phyloP scores from a whole-genome alignment of 2,329 filamentous ascomycete genomes.

The Fusarium incarnatum region DNA sequence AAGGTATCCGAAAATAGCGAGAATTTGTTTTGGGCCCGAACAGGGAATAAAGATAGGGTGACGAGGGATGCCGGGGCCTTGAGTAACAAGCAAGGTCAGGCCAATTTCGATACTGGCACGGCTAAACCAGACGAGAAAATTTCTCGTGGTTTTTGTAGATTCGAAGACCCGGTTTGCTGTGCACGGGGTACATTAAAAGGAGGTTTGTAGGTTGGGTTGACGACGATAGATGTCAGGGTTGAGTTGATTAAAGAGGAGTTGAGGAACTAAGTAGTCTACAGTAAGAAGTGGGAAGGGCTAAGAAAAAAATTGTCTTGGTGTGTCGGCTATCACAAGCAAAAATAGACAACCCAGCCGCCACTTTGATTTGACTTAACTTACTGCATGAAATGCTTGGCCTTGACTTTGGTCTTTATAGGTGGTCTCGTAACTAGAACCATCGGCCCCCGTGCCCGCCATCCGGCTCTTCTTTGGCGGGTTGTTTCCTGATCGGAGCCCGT shows the following conservation, averaged over 20 bases:
- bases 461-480: slow-evolving; percentile 10
- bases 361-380: slow-evolving; percentile 22
- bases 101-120: slow-evolving; percentile 38
- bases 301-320: slow-evolving; percentile 41
- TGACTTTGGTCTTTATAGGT: neutral
- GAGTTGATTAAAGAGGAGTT: slow-evolving; percentile 41
- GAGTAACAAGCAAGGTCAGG: slow-evolving; percentile 25
- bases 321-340: slow-evolving; percentile 43
- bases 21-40: slow-evolving; percentile 33
- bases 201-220: slow-evolving; percentile 29
- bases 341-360: slow-evolving; percentile 32
- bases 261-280: slow-evolving; percentile 19
- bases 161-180: slow-evolving; percentile 18
- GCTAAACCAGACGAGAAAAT: slow-evolving; percentile 26
- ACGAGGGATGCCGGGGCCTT: slow-evolving; percentile 26
- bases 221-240: slow-evolving; percentile 33
- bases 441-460: slow-evolving; percentile 26
- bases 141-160: slow-evolving; percentile 21
- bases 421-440: neutral
- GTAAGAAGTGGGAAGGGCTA: slow-evolving; percentile 41
- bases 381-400: slow-evolving; percentile 33
- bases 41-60: slow-evolving; percentile 36
- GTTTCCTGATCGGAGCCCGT: neutral
- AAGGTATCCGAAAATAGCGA: slow-evolving; percentile 22
- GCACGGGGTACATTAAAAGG: slow-evolving; percentile 15